A percentile compares a stretch with the other conserved stretches of the same genome.
Evolutionary conservation across 495 filamentous ascomycete genomes (phyloP).

Genomic region (Stereocaulon alpinum): DNA sequence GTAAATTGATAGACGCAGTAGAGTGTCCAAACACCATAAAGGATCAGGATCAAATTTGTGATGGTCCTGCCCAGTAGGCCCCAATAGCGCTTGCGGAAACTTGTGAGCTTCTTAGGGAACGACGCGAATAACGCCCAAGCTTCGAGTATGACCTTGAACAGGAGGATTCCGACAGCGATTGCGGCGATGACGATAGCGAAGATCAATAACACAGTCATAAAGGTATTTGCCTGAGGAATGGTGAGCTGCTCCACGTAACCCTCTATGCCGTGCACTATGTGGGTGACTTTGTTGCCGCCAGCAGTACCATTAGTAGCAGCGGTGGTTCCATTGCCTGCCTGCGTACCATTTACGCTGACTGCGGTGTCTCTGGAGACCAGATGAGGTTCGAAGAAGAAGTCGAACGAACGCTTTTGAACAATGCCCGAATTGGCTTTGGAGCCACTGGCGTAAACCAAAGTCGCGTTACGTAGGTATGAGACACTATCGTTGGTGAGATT

Average conservation of each 20-base stretch:
- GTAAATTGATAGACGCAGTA: conserved; percentile 96
- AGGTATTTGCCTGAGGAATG: conserved; percentile 82
- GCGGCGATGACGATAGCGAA: conserved; percentile 79
- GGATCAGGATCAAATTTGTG: conserved; percentile 78
- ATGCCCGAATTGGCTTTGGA: conserved; percentile 33
- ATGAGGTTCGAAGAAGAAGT: conserved; percentile 36
- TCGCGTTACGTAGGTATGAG: conserved; percentile 60
- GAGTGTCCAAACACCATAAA: conserved; percentile 91
- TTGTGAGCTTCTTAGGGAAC: conserved; percentile 69
- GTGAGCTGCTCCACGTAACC: conserved; percentile 65
- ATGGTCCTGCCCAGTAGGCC: conserved; percentile 77
- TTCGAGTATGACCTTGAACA: conserved; percentile 89
- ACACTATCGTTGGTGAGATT: conserved; percentile 75
- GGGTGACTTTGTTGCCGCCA: conserved; percentile 32
- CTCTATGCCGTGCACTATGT: conserved; percentile 57
- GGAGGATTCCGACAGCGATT: conserved; percentile 75
- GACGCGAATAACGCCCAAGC: conserved; percentile 80
- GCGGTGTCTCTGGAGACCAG: conserved; percentile 43
- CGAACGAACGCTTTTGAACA: conserved; percentile 45
- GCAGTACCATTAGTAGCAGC: conserved; percentile 21
- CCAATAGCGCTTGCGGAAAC: conserved; percentile 96
- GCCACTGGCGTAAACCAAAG: conserved; percentile 51
- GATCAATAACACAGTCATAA: conserved; percentile 88
- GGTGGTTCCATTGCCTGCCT: conserved; percentile 27
- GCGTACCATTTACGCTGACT: conserved; percentile 40